Conservation (phyloP, 1,284 basidiomycete species). For the Schizophyllum commune region DNA sequence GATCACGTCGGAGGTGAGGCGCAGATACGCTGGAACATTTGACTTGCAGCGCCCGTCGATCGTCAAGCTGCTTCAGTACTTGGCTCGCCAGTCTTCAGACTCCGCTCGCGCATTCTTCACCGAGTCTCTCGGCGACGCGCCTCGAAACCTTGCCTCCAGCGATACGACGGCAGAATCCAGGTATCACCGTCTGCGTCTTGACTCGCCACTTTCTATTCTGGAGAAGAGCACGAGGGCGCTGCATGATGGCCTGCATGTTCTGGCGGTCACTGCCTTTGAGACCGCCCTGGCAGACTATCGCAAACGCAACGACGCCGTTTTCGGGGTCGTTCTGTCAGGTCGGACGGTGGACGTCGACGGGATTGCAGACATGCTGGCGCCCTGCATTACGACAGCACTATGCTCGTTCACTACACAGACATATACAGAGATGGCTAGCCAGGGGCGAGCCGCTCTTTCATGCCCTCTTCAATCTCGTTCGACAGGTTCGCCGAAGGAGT, state of each 20-base stretch:
- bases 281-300: slow-evolving; percentile 5
- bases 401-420: slow-evolving; percentile 7
- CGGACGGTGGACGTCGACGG: slow-evolving; percentile 9
- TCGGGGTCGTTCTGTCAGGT: slow-evolving; percentile 14
- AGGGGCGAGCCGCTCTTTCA: slow-evolving; percentile 6
- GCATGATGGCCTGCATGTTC: slow-evolving; percentile 4
- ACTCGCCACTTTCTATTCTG: slow-evolving; percentile 2
- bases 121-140: slow-evolving; percentile 3
- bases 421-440: slow-evolving; percentile 7
- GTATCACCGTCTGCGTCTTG: not conserved
- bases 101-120: slow-evolving; percentile 3
- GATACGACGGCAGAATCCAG: not conserved
- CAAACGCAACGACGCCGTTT: slow-evolving; percentile 2
- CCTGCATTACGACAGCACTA: slow-evolving; percentile 9
- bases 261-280: slow-evolving; percentile 4
- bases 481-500: not conserved
- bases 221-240: slow-evolving; percentile 3
- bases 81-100: slow-evolving; percentile 3
- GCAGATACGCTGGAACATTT: slow-evolving; percentile 2
- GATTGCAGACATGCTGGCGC: slow-evolving; percentile 7
- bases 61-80: slow-evolving; percentile 2
- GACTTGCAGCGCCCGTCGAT: not conserved
- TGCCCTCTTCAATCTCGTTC: slow-evolving; percentile 6
- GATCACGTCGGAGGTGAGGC: slow-evolving; percentile 7
- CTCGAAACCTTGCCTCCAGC: not conserved